A percentile compares a stretch with the other conserved stretches of the same genome.
phyloP scores from a whole-genome alignment of 768 basidiomycete genomes.

The Sarcomyxa edulis region DNA sequence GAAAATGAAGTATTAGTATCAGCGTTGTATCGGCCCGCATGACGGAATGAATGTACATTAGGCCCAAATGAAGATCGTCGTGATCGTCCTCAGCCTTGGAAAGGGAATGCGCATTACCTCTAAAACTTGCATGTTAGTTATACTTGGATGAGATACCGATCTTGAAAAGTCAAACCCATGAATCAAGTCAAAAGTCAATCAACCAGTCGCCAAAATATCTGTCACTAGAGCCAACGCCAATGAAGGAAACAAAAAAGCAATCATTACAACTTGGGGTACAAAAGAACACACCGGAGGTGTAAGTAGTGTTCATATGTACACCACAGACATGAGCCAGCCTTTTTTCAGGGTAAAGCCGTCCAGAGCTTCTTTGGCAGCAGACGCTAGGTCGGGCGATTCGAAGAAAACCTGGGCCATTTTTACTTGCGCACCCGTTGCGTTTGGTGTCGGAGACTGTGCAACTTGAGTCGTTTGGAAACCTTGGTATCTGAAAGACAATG shows the following conservation, averaged over 20 bases:
- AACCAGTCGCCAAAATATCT: too few species aligned
- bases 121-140: too few species aligned
- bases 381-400: slow-evolving; percentile 69
- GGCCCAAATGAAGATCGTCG: too few species aligned
- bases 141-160: too few species aligned
- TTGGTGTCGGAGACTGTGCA: slow-evolving; percentile 62
- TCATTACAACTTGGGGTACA: slow-evolving; percentile 8
- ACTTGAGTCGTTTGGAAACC: slow-evolving; percentile 76
- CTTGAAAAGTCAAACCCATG: too few species aligned
- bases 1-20: too few species aligned
- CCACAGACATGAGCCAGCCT: slow-evolving; percentile 79
- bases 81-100: too few species aligned
- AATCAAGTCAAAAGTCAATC: too few species aligned
- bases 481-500: slow-evolving; percentile 54
- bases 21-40: too few species aligned
- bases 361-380: slow-evolving; percentile 74
- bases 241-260: too few species aligned
- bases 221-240: background rate
- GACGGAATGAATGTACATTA: too few species aligned
- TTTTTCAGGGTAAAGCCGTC: slow-evolving; percentile 86
- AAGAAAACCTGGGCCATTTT: slow-evolving; percentile 83
- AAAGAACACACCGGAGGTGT: slow-evolving; percentile 9
- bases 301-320: slow-evolving; percentile 41
- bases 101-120: too few species aligned
- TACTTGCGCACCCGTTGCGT: slow-evolving; percentile 55